Evolutionary conservation across 257 asterid species (phyloP), one percentile per base, ranked within the genome.

Genomic region (Sherardia arvensis): DNA sequence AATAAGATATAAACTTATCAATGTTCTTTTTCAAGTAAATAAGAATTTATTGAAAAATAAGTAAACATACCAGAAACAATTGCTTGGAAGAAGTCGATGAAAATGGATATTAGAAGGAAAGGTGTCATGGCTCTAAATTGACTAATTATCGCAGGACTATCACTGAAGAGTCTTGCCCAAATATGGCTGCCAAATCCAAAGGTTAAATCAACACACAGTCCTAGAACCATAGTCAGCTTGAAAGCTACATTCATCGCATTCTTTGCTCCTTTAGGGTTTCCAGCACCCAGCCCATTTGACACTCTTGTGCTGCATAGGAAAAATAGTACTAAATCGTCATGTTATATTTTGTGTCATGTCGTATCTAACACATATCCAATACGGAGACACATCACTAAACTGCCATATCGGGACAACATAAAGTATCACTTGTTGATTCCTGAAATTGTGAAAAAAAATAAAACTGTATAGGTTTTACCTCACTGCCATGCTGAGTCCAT

Each of bases 401-500:
- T n/a, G n/a, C 17, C 22, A 40, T 40, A n/a, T n/a, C n/a, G n/a
- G n/a, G n/a, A n/a, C n/a, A 14, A 40, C n/a, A n/a, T n/a, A 14
- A 14, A 36, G 9, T 36, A n/a, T n/a, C n/a, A n/a, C n/a, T n/a
- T n/a, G n/a, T n/a, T n/a, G n/a, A 8, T 26, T 28, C 23, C 5
- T 15, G 27, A 29, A 36, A 17, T 20, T 40, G 38, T 27, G 54
- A 58, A 26, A 11, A 45, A 34, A 15, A 49, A 20, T 55, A n/a
- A 30, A 6, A 30, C 6, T 8, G 51, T 9, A 8, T 40, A 15
- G 23, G 11, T 4, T 33, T 71, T 82, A 87, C 95, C 97, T 89
- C 11, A 94, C 94, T 51, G 97, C 91, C 33, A 94, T 87, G 49
- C 94, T 84, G 8, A 89, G 82, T 17, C 91, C 95, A 61, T 89